Base-by-base conservation (phyloP, 2,329 filamentous ascomycete genomes). In the Colletotrichum higginsianum region DNA sequence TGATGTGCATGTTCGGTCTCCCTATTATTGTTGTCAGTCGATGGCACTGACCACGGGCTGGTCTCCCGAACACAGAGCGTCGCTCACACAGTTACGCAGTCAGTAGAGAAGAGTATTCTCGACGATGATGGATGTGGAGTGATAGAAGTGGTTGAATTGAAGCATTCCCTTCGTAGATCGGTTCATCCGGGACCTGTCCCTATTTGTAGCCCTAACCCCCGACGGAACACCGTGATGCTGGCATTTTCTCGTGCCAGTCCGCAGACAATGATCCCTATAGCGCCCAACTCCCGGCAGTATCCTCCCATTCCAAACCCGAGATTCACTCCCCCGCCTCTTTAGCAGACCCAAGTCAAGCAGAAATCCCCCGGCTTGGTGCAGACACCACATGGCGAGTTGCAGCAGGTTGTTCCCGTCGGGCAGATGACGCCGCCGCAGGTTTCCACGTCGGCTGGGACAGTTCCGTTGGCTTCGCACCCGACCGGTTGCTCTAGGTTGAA, bases 391-490 rank as follows among this genome's bases (percentile, higher is more conserved):
- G 63, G 23, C 38, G 72, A 57, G 55, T 75, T 75, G 52, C 74
- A 75, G 55, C 74, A 80, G 6, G 35, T 56, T 18, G 68, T 72
- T 74, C 77, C 58, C 57, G 62, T 11, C 63, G 76, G 38, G 56
- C 70, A 72, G 42, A 71, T 42, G 35, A 71, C 61, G 9, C 26
- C 30, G 44, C 70, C 70, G 8, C 70, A 72, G 6, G 52, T 62
- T 38, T 60, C n/a, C 6, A 40, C 30, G 11, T 56, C 58, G 16
- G 60, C 44, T 6, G 69, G 21, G 2, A 71, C 46, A 5, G 69
- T 68, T n/a, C 58, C 69, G 46, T 64, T 69, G 7, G 69, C n/a
- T 7, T 68, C 38, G 30, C 69, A 71, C 35, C 18, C 69, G 13
- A 71, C 69, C 1, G 69, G 69, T 5, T 64, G 15, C 18, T 71